phyloP scores from a whole-genome alignment of 257 asterid genomes.

The Primulina huaijiensis region DNA sequence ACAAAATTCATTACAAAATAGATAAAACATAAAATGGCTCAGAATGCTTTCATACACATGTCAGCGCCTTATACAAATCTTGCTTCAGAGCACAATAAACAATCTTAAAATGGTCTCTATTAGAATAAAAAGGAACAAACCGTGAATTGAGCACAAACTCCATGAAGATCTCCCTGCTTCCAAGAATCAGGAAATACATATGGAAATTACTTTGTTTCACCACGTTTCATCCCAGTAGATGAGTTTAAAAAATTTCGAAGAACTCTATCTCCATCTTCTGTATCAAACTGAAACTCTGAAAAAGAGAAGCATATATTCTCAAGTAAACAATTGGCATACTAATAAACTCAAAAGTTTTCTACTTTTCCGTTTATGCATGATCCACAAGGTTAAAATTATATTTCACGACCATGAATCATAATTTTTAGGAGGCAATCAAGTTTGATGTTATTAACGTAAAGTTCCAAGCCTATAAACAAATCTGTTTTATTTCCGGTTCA shows the following conservation, averaged over 20 bases:
- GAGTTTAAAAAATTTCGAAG: conserved; percentile 79
- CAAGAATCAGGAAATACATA: conserved; percentile 85
- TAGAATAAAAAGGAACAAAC: neutral
- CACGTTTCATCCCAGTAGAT: conserved; percentile 61
- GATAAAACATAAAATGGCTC: neutral
- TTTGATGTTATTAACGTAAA: neutral
- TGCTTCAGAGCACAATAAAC: neutral
- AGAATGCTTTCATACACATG: neutral
- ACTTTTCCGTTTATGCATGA: neutral
- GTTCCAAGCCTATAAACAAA: neutral
- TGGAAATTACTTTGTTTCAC: conserved; percentile 75
- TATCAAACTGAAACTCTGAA: conserved; percentile 88
- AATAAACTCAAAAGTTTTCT: no score
- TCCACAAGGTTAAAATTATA: neutral
- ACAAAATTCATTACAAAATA: neutral
- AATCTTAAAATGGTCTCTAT: neutral
- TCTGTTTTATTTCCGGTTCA: conserved; percentile 6
- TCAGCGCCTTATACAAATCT: neutral
- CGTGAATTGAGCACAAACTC: conserved; percentile 58
- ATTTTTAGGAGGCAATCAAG: neutral
- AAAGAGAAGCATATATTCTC: conserved; percentile 3
- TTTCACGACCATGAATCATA: neutral
- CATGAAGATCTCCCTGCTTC: conserved; percentile 88
- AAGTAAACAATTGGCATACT: no score
- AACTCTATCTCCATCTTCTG: conserved; percentile 84